Base-by-base conservation (phyloP, 1,139 yeast genomes). In the Debaryomyces coudertii region DNA sequence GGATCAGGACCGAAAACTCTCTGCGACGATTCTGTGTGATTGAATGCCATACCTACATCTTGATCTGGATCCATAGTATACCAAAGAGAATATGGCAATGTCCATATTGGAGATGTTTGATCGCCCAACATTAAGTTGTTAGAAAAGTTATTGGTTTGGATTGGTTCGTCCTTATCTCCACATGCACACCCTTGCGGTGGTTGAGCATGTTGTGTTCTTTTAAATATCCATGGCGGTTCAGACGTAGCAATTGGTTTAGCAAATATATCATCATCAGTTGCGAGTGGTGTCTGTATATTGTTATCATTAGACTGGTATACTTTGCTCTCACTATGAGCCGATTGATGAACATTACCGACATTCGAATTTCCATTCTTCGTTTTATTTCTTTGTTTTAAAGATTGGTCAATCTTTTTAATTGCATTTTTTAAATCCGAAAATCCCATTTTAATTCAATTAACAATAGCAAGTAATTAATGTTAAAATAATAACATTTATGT, bases 11-110 rank as follows among this genome's bases (percentile, higher is more conserved):
- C 80, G 57, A 61, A 74, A 3, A 75, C 80, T 40, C 66, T 48
- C 49, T 75, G 79, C 3, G 58, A 47, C 3, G 69, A 68, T 2
- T 70, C 76, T 1, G 80, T 73, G 48, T 75, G 79, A 48, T 74
- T 73, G 49, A 73, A 62, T 0, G 79, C 77, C 40, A 75, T 51
- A 4, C 79, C 79, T 36, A 54, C 65, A 48, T 67, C 71, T 41
- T 70, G 69, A 8, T 59, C 69, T 0, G 69, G 70, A 37, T 73
- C 78, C 45, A 67, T 69, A 6, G 74, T 57, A 5, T 69, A 54
- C 79, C 79, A 75, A 27, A 75, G 60, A 15, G 77, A 73, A 51
- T 75, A 74, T 1, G 80, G 80, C 28, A 69, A 69, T 2, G 79
- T 70, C 79, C 79, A 75, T 0, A 73, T 64, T 1, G 80, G 79